Evolutionary conservation across 2,329 filamentous ascomycete species (phyloP), one percentile per base, ranked within the genome.

Genomic region (Fusarium odoratissimum): DNA sequence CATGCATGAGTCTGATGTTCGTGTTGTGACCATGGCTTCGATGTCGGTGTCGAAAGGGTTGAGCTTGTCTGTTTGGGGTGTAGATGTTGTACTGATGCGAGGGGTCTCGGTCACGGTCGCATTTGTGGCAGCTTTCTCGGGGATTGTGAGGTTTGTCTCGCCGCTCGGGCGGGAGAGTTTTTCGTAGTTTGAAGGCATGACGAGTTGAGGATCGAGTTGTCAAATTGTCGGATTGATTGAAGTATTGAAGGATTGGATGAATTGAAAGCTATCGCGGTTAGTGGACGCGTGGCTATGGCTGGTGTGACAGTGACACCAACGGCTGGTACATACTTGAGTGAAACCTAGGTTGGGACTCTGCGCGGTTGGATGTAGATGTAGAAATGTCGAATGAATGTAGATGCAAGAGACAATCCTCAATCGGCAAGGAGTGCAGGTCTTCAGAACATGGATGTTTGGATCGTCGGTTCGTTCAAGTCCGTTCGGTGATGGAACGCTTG

Each of bases 11-110:
- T 77, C 75, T 23, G 73, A 71, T 5, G 72, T 76, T 23, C 69
- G 57, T 5, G 71, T 69, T 19, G 85, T 81, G 48, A 85, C 79
- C 80, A 86, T 85, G 40, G 86, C 87, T 77, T 90, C 88, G 54
- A 90, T 82, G 71, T 90, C 88, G 9, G 86, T 86, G 57, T 90
- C 88, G 75, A 90, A 90, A 28, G 88, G 87, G 73, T 88, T 87
- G 64, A 78, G 81, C 44, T 80, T 79, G 44, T 82, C 80, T 3
- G 85, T 84, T 45, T 79, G 79, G 3, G 87, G 86, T 16, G 85
- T 85, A 1, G 86, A 85, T 28, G 84, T 78, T 66, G 82, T 82
- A 70, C 82, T 83, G 54, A 78, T 69, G 44, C 79, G 78, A 41
- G 75, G 70, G 6, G 74, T 73, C n/a, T 73, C 70, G 33, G 71